Conservation (phyloP, 345 rosid species). For the Camelina sativa region DNA sequence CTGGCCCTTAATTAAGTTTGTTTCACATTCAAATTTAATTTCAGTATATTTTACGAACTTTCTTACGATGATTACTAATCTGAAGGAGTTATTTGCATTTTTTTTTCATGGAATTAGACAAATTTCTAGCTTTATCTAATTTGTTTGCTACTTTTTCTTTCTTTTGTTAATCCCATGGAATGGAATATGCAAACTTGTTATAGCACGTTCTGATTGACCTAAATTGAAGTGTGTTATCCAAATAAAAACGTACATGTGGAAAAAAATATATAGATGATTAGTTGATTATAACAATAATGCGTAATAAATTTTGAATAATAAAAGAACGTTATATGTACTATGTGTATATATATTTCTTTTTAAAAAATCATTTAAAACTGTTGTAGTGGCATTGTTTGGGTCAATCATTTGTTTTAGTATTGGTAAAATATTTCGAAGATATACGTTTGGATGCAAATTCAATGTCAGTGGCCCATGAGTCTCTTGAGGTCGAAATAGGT, state of each 20-base stretch:
- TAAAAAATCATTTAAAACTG: background rate
- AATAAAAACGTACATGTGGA: background rate
- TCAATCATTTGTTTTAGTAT: background rate
- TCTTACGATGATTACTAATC: background rate
- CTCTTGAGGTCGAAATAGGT: background rate
- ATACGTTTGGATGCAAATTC: background rate
- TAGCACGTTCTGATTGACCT: background rate
- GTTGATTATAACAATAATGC: background rate
- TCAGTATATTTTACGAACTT: background rate
- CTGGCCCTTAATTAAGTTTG: background rate
- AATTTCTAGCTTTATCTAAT: background rate
- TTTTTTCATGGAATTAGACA: background rate
- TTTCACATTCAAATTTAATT: background rate
- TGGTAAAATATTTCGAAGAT: background rate
- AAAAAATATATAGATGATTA: background rate
- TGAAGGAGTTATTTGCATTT: background rate
- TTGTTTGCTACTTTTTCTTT: background rate
- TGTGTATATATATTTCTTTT: background rate
- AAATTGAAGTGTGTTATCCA: background rate
- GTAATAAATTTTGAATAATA: background rate
- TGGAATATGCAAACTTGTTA: background rate
- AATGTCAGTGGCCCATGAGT: background rate
- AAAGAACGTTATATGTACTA: background rate
- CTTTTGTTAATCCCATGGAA: background rate
- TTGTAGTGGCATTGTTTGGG: background rate